phyloP scores from a whole-genome alignment of 1,139 yeast species.

The Kodamaea suecica region DNA sequence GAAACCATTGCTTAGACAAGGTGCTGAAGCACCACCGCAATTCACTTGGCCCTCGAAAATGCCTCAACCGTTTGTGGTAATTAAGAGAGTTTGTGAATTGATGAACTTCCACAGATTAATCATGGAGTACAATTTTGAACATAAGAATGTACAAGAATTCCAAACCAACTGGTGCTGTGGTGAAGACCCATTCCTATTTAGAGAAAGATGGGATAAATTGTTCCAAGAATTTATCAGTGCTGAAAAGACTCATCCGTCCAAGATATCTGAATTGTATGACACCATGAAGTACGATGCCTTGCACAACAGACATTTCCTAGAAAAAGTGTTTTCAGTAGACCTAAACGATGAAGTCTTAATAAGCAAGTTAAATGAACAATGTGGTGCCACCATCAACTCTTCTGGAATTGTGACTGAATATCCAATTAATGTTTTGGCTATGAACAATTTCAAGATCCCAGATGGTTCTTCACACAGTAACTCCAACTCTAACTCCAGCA shows the following conservation, averaged over 20 bases:
- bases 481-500: conserved; percentile 26
- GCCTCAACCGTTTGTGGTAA: conserved; percentile 95
- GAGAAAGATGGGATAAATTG: conserved; percentile 96
- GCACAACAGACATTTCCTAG: conserved; percentile 87
- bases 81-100: conserved; percentile 88
- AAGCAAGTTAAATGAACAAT: conserved; percentile 30
- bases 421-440: conserved; percentile 76
- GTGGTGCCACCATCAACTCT: conserved; percentile 56
- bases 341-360: conserved; percentile 48
- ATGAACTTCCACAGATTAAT: conserved; percentile 90
- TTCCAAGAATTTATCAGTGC: conserved; percentile 90
- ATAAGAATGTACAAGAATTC: conserved; percentile 62
- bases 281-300: conserved; percentile 98
- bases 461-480: conserved; percentile 9
- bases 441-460: conserved; percentile 68
- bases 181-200: conserved; percentile 85
- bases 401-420: conserved; percentile 69
- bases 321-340: conserved; percentile 75
- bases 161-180: conserved; percentile 95
- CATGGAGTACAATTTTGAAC: conserved; percentile 76
- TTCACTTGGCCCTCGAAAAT: conserved; percentile 98
- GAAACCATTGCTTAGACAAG: conserved; percentile 90
- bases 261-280: conserved; percentile 93
- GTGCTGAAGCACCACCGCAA: conserved; percentile 97
- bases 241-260: conserved; percentile 97